Conservation (phyloP, 352 stramenopile species). For the Phytophthora cryptogea region DNA sequence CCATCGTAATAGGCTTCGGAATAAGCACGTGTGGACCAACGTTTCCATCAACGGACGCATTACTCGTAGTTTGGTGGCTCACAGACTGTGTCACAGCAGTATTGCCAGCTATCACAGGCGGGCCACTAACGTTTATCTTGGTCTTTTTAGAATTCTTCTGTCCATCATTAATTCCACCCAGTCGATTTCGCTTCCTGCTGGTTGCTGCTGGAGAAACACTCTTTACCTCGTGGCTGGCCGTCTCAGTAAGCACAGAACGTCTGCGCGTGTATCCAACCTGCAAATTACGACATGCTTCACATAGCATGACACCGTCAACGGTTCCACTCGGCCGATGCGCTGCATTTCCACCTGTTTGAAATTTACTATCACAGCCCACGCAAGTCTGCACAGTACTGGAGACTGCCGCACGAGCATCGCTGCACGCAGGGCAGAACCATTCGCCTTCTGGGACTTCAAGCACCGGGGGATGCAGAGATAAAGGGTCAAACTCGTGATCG, state of each 20-base stretch:
- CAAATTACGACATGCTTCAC: constrained; percentile 40
- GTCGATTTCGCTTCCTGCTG: constrained; percentile 30
- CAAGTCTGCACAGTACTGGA: constrained; percentile 23
- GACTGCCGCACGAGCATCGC: constrained; percentile 8
- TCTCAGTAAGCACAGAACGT: constrained; percentile 10
- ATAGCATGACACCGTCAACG: constrained; percentile 36
- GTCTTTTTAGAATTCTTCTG: constrained; percentile 19
- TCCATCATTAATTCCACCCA: constrained; percentile 5
- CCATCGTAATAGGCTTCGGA: constrained; percentile 35
- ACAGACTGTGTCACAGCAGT: constrained; percentile 2
- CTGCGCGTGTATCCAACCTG: constrained; percentile 36
- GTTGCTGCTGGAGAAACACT: not conserved
- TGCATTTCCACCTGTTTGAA: constrained; percentile 18
- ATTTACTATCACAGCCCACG: constrained; percentile 41
- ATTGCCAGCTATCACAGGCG: constrained; percentile 13
- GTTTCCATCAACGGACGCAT: constrained; percentile 21
- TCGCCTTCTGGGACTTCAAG: constrained; percentile 50
- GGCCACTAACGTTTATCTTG: constrained; percentile 16
- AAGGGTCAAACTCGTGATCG: constrained; percentile 65
- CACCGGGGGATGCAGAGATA: constrained; percentile 49
- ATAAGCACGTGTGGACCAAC: constrained; percentile 24
- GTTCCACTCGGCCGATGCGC: constrained; percentile 24
- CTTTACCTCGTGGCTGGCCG: not conserved
- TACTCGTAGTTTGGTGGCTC: constrained; percentile 9
- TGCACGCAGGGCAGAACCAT: constrained; percentile 52